Conservation (phyloP, 257 asterid species). For the Penstemon barbatus region DNA sequence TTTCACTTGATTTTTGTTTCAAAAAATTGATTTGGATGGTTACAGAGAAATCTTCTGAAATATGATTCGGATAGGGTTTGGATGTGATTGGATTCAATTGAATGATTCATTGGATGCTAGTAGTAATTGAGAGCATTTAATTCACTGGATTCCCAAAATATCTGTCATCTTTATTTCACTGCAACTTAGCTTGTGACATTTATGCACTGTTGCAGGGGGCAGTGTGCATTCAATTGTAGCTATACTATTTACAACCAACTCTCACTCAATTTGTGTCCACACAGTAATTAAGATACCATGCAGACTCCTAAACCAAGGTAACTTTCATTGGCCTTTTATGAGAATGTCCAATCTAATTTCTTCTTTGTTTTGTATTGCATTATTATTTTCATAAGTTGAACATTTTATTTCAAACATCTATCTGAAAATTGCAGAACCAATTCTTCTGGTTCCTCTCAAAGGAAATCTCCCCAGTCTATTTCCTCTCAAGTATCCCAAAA, state of each 20-base stretch:
- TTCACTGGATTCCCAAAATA: too few relatives aligned
- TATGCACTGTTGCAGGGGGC: slow-evolving; percentile 53
- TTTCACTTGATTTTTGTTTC: background rate
- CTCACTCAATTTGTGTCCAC: slow-evolving; percentile 33
- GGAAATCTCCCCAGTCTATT: slow-evolving; percentile 45
- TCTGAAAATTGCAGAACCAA: slow-evolving; percentile 41
- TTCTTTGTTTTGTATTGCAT: background rate
- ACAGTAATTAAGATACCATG: slow-evolving; percentile 48
- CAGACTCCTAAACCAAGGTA: slow-evolving; percentile 92
- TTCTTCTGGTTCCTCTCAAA: slow-evolving; percentile 39
- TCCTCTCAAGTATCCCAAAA: slow-evolving; percentile 5
- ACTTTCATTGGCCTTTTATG: slow-evolving; percentile 24
- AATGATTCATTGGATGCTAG: too few relatives aligned
- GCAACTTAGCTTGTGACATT: background rate
- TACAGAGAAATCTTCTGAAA: too few relatives aligned
- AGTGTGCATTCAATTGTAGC: slow-evolving; percentile 26
- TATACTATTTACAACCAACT: slow-evolving; percentile 21
- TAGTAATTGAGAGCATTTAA: slow-evolving; percentile 37
- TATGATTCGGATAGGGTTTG: too few relatives aligned
- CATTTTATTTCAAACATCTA: background rate
- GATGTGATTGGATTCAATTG: too few relatives aligned
- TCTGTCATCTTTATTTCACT: too few relatives aligned
- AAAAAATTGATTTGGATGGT: too few relatives aligned
- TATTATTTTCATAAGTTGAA: background rate
- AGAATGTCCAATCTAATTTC: background rate